phyloP scores from a whole-genome alignment of 73 alveolate species.

The Tetrahymena thermophila region DNA sequence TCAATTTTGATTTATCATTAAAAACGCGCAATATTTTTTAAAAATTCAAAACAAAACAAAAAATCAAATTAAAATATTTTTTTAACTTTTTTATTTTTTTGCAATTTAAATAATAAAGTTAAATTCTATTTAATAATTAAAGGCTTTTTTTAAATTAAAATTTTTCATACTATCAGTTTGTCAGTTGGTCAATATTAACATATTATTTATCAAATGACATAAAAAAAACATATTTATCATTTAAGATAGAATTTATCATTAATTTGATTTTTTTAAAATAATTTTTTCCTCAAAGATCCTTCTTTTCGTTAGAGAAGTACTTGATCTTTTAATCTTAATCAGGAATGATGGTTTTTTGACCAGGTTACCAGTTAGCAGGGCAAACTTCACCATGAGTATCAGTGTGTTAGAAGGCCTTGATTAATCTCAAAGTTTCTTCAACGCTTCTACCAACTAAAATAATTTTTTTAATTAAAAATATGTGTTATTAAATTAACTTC shows the following conservation, averaged over 20 bases:
- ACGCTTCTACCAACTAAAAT: conserved; percentile 92
- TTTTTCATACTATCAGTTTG: too few species aligned
- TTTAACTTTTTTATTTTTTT: too few species aligned
- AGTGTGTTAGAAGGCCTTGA: conserved; percentile 93
- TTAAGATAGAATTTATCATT: neutral
- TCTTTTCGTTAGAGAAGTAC: conserved; percentile 5
- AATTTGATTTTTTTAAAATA: neutral
- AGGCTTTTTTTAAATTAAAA: too few species aligned
- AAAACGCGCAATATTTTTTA: neutral
- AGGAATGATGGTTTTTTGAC: conserved; percentile 84
- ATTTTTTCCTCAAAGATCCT: neutral
- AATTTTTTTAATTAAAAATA: too few species aligned
- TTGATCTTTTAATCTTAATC: conserved; percentile 44
- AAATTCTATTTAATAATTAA: too few species aligned
- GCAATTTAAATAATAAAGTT: too few species aligned
- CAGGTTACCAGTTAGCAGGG: conserved; percentile 97
- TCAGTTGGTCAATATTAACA: neutral
- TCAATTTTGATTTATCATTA: neutral
- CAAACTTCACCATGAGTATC: conserved; percentile 98
- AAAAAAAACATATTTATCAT: neutral
- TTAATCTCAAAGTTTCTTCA: conserved; percentile 91
- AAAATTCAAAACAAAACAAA: neutral
- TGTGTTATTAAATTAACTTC: too few species aligned
- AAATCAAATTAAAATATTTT: neutral
- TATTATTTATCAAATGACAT: neutral